Evolutionary conservation across 129 eudicot genomes (phyloP), one percentile per base, ranked within the genome.

Genomic region (Chrysanthemum makinoi): DNA sequence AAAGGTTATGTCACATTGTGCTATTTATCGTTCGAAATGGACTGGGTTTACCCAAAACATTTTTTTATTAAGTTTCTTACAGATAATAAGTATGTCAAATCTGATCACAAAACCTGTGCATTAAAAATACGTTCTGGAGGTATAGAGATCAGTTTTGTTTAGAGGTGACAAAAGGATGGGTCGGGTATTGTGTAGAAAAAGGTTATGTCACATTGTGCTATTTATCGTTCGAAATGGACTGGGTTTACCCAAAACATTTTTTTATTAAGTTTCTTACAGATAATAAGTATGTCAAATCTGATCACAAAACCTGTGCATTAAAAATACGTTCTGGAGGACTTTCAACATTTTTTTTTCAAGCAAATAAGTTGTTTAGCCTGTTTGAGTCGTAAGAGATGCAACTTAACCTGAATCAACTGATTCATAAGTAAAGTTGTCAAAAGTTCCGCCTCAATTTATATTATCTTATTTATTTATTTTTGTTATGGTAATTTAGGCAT

Each of bases 141-240:
- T 93, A 83, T 47, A 73, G 33, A 11, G 53, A 16, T 14, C 10
- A 3, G 3, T 66, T 10, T 12, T 49, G 24, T 67, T 49, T 49
- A 47, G 22, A 66, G 14, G 71, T 4, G 56, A 10, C 58, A 66
- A 47, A 66, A 52, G 11, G 12, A 46, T 1, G 52, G n/a, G 60
- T 39, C 6, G 44, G 44, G 44, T 6, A 39, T 39, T 39, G 9
- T 6, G 10, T 39, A 39, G 44, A 39, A 39, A 33, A 33, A 39
- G 9, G 44, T 39, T 39, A 39, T 1, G 44, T 39, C 9, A 39
- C 6, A 39, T 39, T 39, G 44, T 39, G 44, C 44, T 39, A 39
- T 39, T 39, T 39, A 39, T 8, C 9, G 9, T 39, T 39, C 56
- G 17, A 51, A 12, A 9, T 15, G 56, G 56, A 15, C 16, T 52